A percentile compares a stretch with the other conserved stretches of the same genome.
Conservation (phyloP, 331 rosid genomes). For the Erythrophleum ivorense region DNA sequence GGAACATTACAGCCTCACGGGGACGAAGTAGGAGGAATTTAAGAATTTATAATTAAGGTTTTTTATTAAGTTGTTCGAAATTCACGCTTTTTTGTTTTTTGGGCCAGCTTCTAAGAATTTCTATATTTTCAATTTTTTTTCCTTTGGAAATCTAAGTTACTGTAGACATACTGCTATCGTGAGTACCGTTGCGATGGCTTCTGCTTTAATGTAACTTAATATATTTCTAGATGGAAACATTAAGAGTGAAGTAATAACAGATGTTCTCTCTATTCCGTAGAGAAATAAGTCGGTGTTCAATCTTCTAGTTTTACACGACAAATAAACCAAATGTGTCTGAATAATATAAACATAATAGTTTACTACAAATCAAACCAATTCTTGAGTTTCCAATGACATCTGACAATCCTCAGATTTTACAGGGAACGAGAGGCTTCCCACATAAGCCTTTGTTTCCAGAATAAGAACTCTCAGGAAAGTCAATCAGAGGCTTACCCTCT, state of each 20-base stretch:
- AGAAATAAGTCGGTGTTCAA: neutral
- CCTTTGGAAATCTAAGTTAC: too few species aligned
- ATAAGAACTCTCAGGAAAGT: slow-evolving; percentile 66
- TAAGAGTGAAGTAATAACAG: neutral
- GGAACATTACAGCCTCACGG: neutral
- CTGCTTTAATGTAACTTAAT: too few species aligned
- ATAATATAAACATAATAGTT: neutral
- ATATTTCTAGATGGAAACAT: neutral
- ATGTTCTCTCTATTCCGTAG: neutral
- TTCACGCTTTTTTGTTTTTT: neutral
- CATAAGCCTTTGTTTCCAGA: slow-evolving; percentile 72
- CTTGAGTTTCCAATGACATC: slow-evolving; percentile 6
- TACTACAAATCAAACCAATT: slow-evolving; percentile 6
- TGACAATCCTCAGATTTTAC: slow-evolving; percentile 48
- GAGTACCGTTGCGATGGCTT: too few species aligned
- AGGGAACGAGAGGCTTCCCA: slow-evolving; percentile 73
- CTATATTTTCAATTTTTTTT: too few species aligned
- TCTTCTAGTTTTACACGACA: neutral
- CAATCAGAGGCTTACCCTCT: slow-evolving; percentile 59
- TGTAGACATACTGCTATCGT: too few species aligned
- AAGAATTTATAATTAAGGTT: neutral
- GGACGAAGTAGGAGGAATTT: neutral
- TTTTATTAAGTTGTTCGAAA: neutral
- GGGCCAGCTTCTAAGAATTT: neutral
- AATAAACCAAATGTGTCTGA: neutral